A percentile compares a stretch with the other conserved stretches of the same genome.
phyloP scores from a whole-genome alignment of 1,139 yeast genomes.

The Saccharomyces hybrid region DNA sequence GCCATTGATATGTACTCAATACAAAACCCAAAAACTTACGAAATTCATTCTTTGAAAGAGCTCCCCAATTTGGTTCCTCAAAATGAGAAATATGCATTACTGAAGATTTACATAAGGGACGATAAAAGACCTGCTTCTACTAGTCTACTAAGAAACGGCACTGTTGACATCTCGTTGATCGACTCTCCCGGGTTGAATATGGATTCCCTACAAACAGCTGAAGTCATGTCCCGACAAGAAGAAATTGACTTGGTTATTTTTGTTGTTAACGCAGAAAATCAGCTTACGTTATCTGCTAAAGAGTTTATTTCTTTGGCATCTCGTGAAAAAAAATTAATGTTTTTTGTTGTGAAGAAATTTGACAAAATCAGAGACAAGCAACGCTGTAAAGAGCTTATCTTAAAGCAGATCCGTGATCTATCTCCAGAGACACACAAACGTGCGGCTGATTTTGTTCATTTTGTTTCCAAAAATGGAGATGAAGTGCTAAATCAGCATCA shows the following conservation, averaged over 20 bases:
- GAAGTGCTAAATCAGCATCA: constrained; percentile 34
- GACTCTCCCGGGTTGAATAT: constrained; percentile 97
- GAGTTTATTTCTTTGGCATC: constrained; percentile 91
- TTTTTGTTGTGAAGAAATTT: constrained; percentile 88
- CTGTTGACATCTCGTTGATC: constrained; percentile 82
- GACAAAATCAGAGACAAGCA: constrained; percentile 77
- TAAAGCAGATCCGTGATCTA: constrained; percentile 79
- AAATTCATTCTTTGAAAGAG: constrained; percentile 44
- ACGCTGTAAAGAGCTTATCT: constrained; percentile 65
- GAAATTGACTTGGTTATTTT: constrained; percentile 95
- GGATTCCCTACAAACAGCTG: constrained; percentile 92
- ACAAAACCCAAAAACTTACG: constrained; percentile 60
- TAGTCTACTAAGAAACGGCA: constrained; percentile 79
- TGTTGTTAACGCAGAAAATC: constrained; percentile 94
- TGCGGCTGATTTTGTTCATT: constrained; percentile 87
- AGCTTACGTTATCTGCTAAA: constrained; percentile 87
- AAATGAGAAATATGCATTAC: constrained; percentile 61
- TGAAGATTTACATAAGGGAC: constrained; percentile 80
- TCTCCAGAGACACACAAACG: constrained; percentile 91
- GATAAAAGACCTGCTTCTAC: constrained; percentile 54
- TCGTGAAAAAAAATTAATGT: constrained; percentile 82
- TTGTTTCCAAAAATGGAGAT: constrained; percentile 60
- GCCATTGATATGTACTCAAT: constrained; percentile 41
- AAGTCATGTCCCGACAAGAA: constrained; percentile 91
- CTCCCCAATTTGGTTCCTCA: constrained; percentile 67